These are phyloP conservation scores for Aspergillus fumigatus DNA, from an alignment of 2,329 filamentous ascomycete genomes.

Conservation along the genomic window DNA sequence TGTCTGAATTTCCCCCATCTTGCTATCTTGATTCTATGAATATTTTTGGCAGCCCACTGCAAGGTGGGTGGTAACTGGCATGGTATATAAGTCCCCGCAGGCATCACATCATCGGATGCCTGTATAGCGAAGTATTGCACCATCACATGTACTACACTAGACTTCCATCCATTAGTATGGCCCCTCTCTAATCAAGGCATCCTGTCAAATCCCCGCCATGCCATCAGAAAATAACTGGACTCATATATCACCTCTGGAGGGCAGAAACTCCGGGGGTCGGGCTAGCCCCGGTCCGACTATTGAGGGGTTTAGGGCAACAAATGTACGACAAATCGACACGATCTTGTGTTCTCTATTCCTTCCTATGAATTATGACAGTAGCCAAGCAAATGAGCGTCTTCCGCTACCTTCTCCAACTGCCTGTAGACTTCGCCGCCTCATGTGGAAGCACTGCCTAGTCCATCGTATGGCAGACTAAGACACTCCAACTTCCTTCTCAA, in stretches of 20 bases:
- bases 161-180: not conserved
- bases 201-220: too few relatives aligned
- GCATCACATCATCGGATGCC: not conserved
- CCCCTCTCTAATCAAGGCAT: too few relatives aligned
- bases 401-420: constrained; percentile 1
- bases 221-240: too few relatives aligned
- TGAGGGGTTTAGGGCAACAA: too few relatives aligned
- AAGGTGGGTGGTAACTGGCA: not conserved
- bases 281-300: too few relatives aligned
- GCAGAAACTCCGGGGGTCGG: too few relatives aligned
- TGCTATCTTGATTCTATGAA: not conserved
- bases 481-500: not conserved
- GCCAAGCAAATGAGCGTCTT: not conserved
- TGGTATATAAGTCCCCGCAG: not conserved
- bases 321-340: too few relatives aligned
- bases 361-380: too few relatives aligned
- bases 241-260: too few relatives aligned
- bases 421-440: constrained; percentile 4
- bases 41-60: not conserved
- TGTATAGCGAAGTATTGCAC: not conserved
- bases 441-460: constrained; percentile 8
- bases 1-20: constrained; percentile 1
- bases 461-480: constrained; percentile 3
- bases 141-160: not conserved
- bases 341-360: too few relatives aligned